phyloP scores from a whole-genome alignment of 768 basidiomycete species.

The Tylopilus cervinicoccineus region DNA sequence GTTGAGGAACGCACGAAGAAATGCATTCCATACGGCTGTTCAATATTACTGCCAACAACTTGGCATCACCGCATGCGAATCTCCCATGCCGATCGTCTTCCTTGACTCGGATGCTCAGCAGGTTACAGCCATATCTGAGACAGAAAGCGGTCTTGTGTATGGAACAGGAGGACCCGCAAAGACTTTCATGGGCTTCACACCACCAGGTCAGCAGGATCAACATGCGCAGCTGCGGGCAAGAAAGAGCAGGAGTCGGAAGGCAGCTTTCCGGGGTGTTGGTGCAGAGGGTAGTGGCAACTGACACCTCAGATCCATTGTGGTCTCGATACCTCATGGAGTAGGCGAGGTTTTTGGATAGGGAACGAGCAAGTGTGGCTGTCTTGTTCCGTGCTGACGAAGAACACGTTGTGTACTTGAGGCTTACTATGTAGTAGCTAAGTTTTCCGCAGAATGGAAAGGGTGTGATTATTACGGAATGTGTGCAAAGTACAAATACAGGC shows the following conservation, averaged over 20 bases:
- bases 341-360: conserved; percentile 7
- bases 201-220: conserved; percentile 17
- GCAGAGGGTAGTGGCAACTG: conserved; percentile 15
- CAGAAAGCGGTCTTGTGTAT: conserved; percentile 5
- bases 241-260: conserved; percentile 35
- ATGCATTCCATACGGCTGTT: conserved; percentile 77
- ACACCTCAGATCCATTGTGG: neutral
- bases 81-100: conserved; percentile 59
- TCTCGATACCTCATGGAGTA: conserved; percentile 11
- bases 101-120: conserved; percentile 23
- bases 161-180: conserved; percentile 12
- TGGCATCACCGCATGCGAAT: conserved; percentile 56
- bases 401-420: conserved; percentile 16
- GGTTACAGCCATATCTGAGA: conserved; percentile 1
- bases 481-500: conserved; percentile 22
- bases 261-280: conserved; percentile 28
- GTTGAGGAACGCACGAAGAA: conserved; percentile 54
- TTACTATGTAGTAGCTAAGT: neutral
- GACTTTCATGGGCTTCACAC: conserved; percentile 28
- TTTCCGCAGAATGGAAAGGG: conserved; percentile 1
- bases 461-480: conserved; percentile 23
- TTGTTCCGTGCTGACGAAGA: neutral
- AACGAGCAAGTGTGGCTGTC: neutral
- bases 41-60: conserved; percentile 69
- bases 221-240: conserved; percentile 21